Evolutionary conservation across 208 protist species (phyloP), one percentile per base, ranked within the genome.

Genomic region (Acanthamoeba sp.): DNA sequence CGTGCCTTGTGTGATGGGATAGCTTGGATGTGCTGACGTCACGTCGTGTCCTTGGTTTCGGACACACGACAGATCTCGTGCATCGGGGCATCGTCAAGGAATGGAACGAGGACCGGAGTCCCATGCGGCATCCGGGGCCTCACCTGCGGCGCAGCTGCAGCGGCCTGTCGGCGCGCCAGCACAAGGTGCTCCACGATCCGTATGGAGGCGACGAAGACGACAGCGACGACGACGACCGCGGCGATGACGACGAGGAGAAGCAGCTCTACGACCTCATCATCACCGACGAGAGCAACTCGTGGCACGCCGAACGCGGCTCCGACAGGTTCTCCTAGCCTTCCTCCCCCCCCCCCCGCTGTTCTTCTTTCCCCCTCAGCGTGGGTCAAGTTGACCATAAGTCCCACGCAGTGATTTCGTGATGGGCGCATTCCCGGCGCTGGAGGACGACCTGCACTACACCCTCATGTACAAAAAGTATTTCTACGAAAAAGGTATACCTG

Each of bases 401-500:
- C n/a, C n/a, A n/a, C n/a, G 16, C 71, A 85, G 76, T 5, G 85
- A 91, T 24, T 73, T 91, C 22, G 85, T 91, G 16, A 24, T 34
- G 29, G 85, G 85, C 24, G 85, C 85, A 2, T 91, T 76, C 20
- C 52, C 52, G 9, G 85, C 85, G 16, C 32, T 91, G 34, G 85
- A 91, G 36, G 85, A 91, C 85, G 85, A 91, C 85, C 1, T 48
- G 32, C 29, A 91, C 85, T 91, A 91, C 85, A 71, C 85, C 18
- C 57, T 73, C 36, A 32, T 91, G 36, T 91, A 76, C 62, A 91
- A 91, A 45, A 91, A 76, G 85, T 91, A 76, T 24, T 91, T 71
- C 62, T 91, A 42, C 29, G 62, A 91, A 0, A 91, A 71, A 71
- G 85, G 85, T 91, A 73, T 22, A 9, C 16, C n/a, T 84, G 12